These are phyloP conservation scores for Nannizzia gypsea DNA, from an alignment of 2,329 filamentous ascomycete species.

Conservation along the genomic window DNA sequence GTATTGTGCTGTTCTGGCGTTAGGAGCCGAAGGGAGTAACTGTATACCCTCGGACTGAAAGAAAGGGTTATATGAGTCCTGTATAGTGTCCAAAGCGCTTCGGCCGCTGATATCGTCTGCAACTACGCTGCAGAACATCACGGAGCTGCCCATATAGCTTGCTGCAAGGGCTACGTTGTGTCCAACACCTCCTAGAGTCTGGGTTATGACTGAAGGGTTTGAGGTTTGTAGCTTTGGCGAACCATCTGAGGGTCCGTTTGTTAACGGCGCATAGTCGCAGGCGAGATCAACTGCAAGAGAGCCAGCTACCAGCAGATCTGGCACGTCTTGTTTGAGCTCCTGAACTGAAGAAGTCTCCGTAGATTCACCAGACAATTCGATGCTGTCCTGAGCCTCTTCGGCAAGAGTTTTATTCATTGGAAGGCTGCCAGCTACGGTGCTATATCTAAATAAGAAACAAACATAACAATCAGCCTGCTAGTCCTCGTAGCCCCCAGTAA, in stretches of 20 bases:
- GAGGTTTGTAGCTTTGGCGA: conserved; percentile 56
- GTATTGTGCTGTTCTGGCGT: conserved; percentile 73
- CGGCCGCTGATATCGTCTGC: conserved; percentile 69
- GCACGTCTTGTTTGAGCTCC: conserved; percentile 16
- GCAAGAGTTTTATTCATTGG: conserved; percentile 14
- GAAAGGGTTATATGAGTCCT: conserved; percentile 43
- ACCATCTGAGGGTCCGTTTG: conserved; percentile 22
- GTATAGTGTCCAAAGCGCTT: conserved; percentile 56
- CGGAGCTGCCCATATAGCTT: conserved; percentile 53
- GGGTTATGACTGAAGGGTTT: conserved; percentile 68
- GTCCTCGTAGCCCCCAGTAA: conserved; percentile 1
- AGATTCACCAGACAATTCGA: background rate
- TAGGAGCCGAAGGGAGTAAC: conserved; percentile 40
- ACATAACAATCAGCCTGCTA: conserved; percentile 24
- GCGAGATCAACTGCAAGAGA: conserved; percentile 77
- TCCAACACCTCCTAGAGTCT: conserved; percentile 81
- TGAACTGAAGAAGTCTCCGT: background rate
- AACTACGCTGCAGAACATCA: conserved; percentile 67
- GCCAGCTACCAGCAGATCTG: conserved; percentile 77
- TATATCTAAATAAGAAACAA: conserved; percentile 16
- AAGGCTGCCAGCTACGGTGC: conserved; percentile 12
- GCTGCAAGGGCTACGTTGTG: conserved; percentile 83
- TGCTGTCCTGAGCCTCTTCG: background rate
- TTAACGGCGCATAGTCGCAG: conserved; percentile 58
- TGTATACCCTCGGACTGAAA: conserved; percentile 55